Percentiles rank a stretch among this genome's conserved stretches.
phyloP scores from a whole-genome alignment of 1,284 basidiomycete genomes.

The Sphaerobolus stellatus region DNA sequence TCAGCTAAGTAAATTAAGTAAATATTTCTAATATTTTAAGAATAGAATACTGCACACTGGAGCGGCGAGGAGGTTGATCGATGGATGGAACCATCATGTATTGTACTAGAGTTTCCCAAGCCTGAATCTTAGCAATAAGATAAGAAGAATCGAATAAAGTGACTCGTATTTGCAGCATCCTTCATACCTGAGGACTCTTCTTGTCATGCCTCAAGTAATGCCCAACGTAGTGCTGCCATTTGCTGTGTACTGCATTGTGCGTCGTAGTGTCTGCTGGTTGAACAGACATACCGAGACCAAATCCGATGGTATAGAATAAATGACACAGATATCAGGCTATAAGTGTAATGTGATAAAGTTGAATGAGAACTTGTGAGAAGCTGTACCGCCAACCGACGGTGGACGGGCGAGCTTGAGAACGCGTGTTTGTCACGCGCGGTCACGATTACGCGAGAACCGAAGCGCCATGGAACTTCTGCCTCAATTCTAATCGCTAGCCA shows the following conservation, averaged over 20 bases:
- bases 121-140: constrained; percentile 38
- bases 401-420: too few species aligned
- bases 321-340: too few species aligned
- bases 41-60: constrained; percentile 31
- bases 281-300: neutral
- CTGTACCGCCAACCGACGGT: too few species aligned
- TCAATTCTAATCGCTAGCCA: too few species aligned
- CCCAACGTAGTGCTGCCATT: constrained; percentile 7
- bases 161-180: neutral
- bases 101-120: constrained; percentile 58
- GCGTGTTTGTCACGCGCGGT: too few species aligned
- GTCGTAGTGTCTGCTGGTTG: neutral
- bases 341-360: too few species aligned
- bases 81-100: constrained; percentile 61
- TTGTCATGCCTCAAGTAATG: constrained; percentile 1
- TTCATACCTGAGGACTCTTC: neutral
- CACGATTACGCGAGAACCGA: too few species aligned
- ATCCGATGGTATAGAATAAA: neutral
- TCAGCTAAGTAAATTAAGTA: constrained; percentile 12
- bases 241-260: constrained; percentile 2
- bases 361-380: too few species aligned
- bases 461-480: too few species aligned
- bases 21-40: constrained; percentile 5
- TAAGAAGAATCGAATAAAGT: constrained; percentile 5
- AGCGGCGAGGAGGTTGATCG: constrained; percentile 33